A percentile compares a stretch with the other conserved stretches of the same genome.
Conservation (phyloP, 2,329 filamentous ascomycete genomes). For the Fusarium nanum region DNA sequence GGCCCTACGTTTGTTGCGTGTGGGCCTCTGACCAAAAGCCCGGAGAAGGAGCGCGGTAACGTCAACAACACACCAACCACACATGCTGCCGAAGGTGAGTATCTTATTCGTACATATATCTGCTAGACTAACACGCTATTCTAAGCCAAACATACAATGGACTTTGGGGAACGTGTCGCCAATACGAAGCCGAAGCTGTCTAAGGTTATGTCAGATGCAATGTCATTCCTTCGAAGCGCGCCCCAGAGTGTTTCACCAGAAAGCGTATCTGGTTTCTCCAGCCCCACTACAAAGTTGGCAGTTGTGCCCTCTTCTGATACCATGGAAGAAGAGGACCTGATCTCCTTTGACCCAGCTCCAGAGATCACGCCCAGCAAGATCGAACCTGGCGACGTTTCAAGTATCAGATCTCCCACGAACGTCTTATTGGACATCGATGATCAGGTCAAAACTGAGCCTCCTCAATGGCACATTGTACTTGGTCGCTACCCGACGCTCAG, state of each 20-base stretch:
- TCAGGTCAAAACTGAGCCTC: neutral
- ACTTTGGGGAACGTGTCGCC: neutral
- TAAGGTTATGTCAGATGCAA: neutral
- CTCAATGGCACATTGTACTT: neutral
- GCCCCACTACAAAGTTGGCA: neutral
- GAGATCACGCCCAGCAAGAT: too few species aligned
- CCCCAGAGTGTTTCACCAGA: neutral
- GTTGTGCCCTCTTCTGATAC: neutral
- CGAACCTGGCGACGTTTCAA: fast-evolving
- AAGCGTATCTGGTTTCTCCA: fast-evolving
- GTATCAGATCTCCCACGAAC: too few species aligned
- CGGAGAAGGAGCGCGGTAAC: neutral
- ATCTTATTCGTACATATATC: neutral
- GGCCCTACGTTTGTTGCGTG: neutral
- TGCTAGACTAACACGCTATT: neutral
- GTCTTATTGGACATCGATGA: neutral
- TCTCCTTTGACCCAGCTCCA: neutral
- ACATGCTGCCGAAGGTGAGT: neutral
- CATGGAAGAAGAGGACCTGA: constrained; percentile 1
- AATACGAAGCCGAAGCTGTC: neutral
- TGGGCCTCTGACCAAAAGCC: neutral
- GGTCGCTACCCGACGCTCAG: neutral
- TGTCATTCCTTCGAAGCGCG: neutral
- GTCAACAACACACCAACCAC: neutral
- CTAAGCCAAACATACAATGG: neutral